Base-by-base conservation (phyloP, 192 early-diverging fungal genomes). In the Podila horticola region DNA sequence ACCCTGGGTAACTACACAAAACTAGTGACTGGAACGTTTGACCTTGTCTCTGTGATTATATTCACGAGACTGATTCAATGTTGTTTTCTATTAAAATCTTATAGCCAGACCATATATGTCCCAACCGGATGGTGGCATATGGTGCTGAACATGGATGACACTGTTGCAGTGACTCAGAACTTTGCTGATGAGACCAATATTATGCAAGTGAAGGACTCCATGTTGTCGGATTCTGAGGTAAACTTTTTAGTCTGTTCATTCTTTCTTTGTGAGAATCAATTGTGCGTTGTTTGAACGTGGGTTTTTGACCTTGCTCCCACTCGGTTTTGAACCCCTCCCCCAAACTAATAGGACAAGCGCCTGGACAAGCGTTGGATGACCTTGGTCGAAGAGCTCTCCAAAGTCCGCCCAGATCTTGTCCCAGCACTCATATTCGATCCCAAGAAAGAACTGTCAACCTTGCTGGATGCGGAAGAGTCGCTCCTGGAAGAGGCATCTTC, bases 91-190 rank as follows among this genome's bases (percentile, higher is more conserved):
- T 60, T 33, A 22, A 22, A 24, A n/a, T n/a, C 15, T 17, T 45
- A 3, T 36, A 83, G 85, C 0, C 72, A 87, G 74, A 87, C 85
- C 2, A 85, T 87, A 5, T 86, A 83, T 36, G 79, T 87, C 5
- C 86, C 86, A 6, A 77, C 76, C 28, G 83, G 83, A 55, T 84
- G 83, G 83, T 84, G 83, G 83, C 83, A 84, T 58, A 82, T 84
- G 83, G 83, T 84, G 6, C 45, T 84, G 13, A 84, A 84, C 60
- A 67, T 84, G 70, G 83, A 84, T 17, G 66, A 84, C 51, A 82
- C 83, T 19, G 70, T 84, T 33, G 83, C 83, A 1, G 83, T 84
- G 8, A 84, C 83, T 22, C 83, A 84, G 24, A 84, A 84, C 59
- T 84, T 82, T 82, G 76, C 59, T 13, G 74, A 82, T 58, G 69